Evolutionary conservation across 2,329 filamentous ascomycete genomes (phyloP).

Genomic region (Microcera coccophila): DNA sequence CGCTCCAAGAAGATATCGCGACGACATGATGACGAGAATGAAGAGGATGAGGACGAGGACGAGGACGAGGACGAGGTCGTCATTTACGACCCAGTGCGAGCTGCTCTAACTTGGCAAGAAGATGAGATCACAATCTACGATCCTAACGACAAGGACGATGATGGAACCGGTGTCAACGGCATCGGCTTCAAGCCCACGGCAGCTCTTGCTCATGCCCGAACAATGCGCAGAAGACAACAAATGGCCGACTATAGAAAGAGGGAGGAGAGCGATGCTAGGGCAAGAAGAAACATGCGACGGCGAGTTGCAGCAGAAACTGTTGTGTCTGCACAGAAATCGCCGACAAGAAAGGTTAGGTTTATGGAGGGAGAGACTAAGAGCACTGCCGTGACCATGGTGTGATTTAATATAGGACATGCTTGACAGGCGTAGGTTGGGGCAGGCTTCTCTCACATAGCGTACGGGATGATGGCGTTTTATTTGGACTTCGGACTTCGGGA

Average conservation of each 20-base stretch:
- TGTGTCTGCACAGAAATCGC: constrained; percentile 25
- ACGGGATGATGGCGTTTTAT: not conserved
- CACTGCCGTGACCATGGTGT: constrained; percentile 27
- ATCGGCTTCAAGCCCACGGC: constrained; percentile 64
- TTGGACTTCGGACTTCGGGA: not conserved
- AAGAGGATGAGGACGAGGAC: constrained; percentile 14
- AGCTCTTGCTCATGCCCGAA: constrained; percentile 55
- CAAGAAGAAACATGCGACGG: constrained; percentile 51
- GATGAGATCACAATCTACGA: constrained; percentile 66
- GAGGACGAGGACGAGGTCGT: constrained; percentile 32
- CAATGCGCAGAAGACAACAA: constrained; percentile 56
- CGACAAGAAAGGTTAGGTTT: constrained; percentile 38
- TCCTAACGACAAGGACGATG: constrained; percentile 61
- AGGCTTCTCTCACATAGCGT: not conserved
- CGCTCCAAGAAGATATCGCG: constrained; percentile 23
- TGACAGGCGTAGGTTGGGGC: not conserved
- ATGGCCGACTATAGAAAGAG: constrained; percentile 59
- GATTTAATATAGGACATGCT: not conserved
- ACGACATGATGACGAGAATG: not conserved
- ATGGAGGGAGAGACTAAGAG: constrained; percentile 38
- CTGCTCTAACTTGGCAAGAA: constrained; percentile 63
- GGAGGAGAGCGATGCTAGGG: constrained; percentile 58
- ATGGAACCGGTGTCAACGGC: constrained; percentile 64
- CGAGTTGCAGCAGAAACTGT: constrained; percentile 30
- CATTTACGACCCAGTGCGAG: constrained; percentile 52